Conservation (phyloP, 2,329 filamentous ascomycete species). For the Claviceps sp. region DNA sequence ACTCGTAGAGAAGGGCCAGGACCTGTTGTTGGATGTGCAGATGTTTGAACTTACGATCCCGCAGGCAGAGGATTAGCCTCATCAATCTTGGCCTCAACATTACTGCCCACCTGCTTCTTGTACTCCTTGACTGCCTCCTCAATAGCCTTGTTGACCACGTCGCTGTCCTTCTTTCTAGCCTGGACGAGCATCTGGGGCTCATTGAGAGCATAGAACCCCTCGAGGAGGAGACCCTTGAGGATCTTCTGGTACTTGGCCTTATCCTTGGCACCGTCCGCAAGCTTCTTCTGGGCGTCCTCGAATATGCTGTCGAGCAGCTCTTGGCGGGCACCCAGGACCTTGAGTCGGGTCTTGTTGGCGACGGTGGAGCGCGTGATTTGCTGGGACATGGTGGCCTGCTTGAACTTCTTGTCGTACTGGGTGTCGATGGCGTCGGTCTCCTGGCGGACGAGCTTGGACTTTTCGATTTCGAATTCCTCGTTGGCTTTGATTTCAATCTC, state of each 20-base stretch:
- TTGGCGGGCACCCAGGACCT: slow-evolving; percentile 76
- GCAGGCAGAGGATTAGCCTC: slow-evolving; percentile 70
- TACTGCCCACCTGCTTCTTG: slow-evolving; percentile 61
- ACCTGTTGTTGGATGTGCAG: no score
- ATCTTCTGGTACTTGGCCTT: slow-evolving; percentile 61
- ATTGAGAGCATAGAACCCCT: slow-evolving; percentile 78
- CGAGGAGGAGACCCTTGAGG: slow-evolving; percentile 70
- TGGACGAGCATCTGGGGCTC: slow-evolving; percentile 66
- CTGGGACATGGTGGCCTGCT: slow-evolving; percentile 95
- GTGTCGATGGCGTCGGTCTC: slow-evolving; percentile 88
- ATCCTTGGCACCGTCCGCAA: slow-evolving; percentile 52
- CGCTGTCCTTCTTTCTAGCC: slow-evolving; percentile 68
- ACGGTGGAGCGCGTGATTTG: slow-evolving; percentile 96
- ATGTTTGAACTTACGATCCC: slow-evolving; percentile 53
- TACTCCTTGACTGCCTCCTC: slow-evolving; percentile 69
- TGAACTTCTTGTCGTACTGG: slow-evolving; percentile 97
- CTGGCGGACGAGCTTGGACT: slow-evolving; percentile 93
- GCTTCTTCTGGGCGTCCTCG: slow-evolving; percentile 60
- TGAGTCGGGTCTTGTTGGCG: slow-evolving; percentile 88
- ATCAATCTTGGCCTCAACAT: slow-evolving; percentile 58
- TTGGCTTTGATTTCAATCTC: slow-evolving; percentile 98
- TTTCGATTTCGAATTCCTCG: slow-evolving; percentile 98
- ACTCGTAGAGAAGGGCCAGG: neutral
- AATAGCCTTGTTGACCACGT: slow-evolving; percentile 63
- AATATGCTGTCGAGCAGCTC: slow-evolving; percentile 86